Evolutionary conservation across 208 protist species (phyloP).

Genomic region (Leishmania amazonensis): DNA sequence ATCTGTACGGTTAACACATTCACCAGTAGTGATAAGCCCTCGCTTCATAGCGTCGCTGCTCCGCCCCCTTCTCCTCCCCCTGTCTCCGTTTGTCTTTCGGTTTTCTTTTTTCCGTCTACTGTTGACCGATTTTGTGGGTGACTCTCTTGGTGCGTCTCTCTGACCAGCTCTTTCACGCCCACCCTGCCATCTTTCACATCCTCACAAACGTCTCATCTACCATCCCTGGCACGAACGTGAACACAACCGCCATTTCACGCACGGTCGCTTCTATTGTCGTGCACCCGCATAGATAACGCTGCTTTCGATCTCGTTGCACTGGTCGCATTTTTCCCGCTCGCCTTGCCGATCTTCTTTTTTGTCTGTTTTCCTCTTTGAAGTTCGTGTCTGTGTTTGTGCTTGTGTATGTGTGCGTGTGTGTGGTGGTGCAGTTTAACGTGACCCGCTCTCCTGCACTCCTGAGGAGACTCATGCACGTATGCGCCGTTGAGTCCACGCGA

Average conservation of each 20-base stretch:
- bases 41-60: neutral
- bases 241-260: neutral
- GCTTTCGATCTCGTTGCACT: neutral
- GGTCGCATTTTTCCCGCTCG: neutral
- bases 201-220: neutral
- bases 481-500: neutral
- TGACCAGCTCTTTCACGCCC: neutral
- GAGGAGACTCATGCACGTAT: neutral
- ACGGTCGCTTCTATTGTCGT: neutral
- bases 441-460: neutral
- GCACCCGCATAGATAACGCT: neutral
- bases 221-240: neutral
- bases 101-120: neutral
- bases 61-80: neutral
- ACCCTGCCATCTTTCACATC: neutral
- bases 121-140: neutral
- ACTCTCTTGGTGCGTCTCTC: neutral
- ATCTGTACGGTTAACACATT: neutral
- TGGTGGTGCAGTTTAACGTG: neutral
- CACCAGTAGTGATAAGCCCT: neutral
- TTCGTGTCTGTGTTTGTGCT: neutral
- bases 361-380: neutral
- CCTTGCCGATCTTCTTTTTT: neutral
- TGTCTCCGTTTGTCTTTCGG: constrained; percentile 2
- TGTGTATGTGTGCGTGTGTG: neutral